Evolutionary conservation across 441 rosid species (phyloP).

Genomic region (Sinapis alba): DNA sequence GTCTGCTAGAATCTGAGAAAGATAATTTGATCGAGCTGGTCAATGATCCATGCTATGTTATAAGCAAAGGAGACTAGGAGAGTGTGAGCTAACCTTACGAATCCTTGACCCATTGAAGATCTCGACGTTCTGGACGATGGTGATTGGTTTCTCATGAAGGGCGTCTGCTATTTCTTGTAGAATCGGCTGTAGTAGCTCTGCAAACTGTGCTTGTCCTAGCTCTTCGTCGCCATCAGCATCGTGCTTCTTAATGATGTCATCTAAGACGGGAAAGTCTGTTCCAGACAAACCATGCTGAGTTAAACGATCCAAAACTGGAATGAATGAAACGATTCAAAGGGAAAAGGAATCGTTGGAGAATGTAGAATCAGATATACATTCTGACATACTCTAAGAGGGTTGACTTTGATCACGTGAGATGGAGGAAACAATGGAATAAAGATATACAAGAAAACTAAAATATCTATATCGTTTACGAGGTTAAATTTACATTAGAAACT

Average conservation of each 20-base stretch:
- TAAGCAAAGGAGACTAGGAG: not conserved
- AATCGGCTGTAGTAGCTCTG: slow-evolving; percentile 69
- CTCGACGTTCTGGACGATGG: slow-evolving; percentile 54
- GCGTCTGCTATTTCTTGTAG: slow-evolving; percentile 71
- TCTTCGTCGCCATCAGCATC: slow-evolving; percentile 73
- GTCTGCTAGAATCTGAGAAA: slow-evolving; percentile 58
- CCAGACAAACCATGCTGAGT: slow-evolving; percentile 21
- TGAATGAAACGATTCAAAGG: not conserved
- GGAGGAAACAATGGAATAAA: not conserved
- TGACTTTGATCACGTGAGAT: not conserved
- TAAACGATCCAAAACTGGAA: not conserved
- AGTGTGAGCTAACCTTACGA: slow-evolving; percentile 49
- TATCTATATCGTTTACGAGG: not conserved
- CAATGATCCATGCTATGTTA: slow-evolving; percentile 7
- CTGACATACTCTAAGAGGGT: not conserved
- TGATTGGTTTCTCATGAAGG: slow-evolving; percentile 53
- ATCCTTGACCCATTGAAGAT: slow-evolving; percentile 64
- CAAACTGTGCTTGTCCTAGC: slow-evolving; percentile 88
- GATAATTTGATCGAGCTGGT: not conserved
- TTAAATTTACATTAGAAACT: no score
- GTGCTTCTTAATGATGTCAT: slow-evolving; percentile 74
- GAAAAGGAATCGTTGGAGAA: not conserved
- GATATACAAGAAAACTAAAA: not conserved
- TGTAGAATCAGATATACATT: not conserved
- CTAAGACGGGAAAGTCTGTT: slow-evolving; percentile 63